Evolutionary conservation across 768 basidiomycete species (phyloP), one percentile per base, ranked within the genome.

Genomic region (Suillus sp.): DNA sequence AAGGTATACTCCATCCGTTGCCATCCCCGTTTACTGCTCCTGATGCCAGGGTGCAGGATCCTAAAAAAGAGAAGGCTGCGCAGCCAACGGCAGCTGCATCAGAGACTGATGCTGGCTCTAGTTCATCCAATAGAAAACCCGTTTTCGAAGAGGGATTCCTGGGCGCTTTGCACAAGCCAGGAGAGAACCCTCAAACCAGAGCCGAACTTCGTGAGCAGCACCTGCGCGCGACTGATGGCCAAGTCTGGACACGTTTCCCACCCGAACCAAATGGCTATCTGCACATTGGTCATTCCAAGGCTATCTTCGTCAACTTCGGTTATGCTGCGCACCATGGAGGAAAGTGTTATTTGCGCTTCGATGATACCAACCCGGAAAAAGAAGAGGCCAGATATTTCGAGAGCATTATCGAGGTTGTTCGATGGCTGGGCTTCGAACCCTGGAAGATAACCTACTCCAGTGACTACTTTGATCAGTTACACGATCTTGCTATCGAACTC

Each of bases 361-460:
- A 99, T 73, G 97, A 99, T 75, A 99, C 97, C 37, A 99, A 99
- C 75, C 97, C 97, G 0, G 95, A 97, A 78, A 95, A 95, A 63
- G 97, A 99, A 75, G 97, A 99, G 78, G 95, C 86, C 40, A 82
- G 86, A 67, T 99, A 97, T 76, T 99, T 99, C 68, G 96, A 96
- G 74, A 96, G 92, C 64, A 98, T 99, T 62, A 78, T 99, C 71
- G 96, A 98, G 78, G 93, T 90, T 70, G 85, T 99, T 40, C 84
- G 96, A 66, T 99, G 97, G 97, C 83, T 99, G 22, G 97, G 97
- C 1, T 99, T 87, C 71, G 96, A 99, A 74, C 97, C 97, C 4
- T 99, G 92, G 93, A 93, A 93, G 77, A 95, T 99, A 81, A 99
- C 97, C 4, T 99, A 99, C 78, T 98, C 96, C 55, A 97, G 95